Base-by-base conservation (phyloP, 192 early-diverging fungal species). In the Coemansia sp. region DNA sequence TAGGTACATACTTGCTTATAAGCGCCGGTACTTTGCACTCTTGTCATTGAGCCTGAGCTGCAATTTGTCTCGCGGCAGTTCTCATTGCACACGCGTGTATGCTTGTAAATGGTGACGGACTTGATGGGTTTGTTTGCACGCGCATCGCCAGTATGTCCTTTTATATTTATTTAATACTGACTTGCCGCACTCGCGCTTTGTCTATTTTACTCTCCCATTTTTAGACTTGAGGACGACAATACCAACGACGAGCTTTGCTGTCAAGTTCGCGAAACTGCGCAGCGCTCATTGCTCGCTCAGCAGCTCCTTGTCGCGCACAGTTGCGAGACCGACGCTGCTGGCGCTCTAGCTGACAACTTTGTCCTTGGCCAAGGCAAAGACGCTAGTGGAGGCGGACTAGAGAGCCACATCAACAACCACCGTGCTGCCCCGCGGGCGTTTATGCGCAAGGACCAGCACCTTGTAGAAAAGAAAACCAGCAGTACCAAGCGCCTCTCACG, bases 1-100 rank as follows among this genome's bases (percentile, higher is more conserved):
- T 45, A 82, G 80, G 80, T 82, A 76, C 61, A 69, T n/a, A 56
- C 12, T 61, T 32, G 39, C 59, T 34, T 35, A 29, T 16, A 24
- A 24, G 9, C 40, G 9, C 29, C 16, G 62, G 13, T 24, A 16
- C 52, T 11, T 37, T 22, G 35, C 20, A 18, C 30, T 45, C 50
- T 8, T 52, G 20, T 29, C 44, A 3, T 59, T 47, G 65, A 37
- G 39, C 7, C 13, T 15, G 50, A 12, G 27, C 62, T 50, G 22
- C 40, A 58, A 18, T 58, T 45, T 45, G 35, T 61, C n/a, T 43
- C 58, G 18, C 12, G 10, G 43, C 44, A 13, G 45, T 20, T 47
- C 41, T 44, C 45, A 8, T 47, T 20, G 45, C 45, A 47, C 45
- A 18, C 45, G 45, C 18, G 45, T 47, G 10, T 18, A 47, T 47